Evolutionary conservation across 2,329 filamentous ascomycete species (phyloP).

Genomic region (Emericellopsis cladophorae): DNA sequence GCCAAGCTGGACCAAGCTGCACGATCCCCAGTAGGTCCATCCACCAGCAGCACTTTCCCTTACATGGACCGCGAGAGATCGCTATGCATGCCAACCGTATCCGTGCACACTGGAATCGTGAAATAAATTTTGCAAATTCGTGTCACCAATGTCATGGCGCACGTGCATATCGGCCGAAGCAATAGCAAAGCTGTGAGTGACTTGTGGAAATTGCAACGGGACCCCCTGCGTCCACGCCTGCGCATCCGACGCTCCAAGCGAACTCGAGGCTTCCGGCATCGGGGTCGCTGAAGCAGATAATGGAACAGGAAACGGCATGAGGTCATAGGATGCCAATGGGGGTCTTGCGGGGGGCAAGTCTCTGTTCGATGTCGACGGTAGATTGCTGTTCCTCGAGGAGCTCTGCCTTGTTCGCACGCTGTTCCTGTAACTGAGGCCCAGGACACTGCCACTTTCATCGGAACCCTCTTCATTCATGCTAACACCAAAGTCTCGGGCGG

Average conservation of each 20-base stretch:
- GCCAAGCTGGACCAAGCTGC: no score
- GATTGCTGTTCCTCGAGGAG: slow-evolving; percentile 1
- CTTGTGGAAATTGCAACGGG: not conserved
- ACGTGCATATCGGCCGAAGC: not conserved
- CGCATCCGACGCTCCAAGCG: not conserved
- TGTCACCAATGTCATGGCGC: not conserved
- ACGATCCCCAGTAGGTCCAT: no score
- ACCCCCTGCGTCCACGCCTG: not conserved
- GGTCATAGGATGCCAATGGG: not conserved
- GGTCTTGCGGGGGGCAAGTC: not conserved
- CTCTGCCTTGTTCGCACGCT: slow-evolving; percentile 15
- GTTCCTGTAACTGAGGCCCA: slow-evolving; percentile 12
- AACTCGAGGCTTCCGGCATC: not conserved
- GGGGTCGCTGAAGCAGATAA: not conserved
- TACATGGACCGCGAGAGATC: not conserved
- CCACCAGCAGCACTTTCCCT: not conserved
- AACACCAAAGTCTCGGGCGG: slow-evolving; percentile 20
- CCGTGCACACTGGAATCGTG: not conserved
- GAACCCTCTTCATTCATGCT: slow-evolving; percentile 22
- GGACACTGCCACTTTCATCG: slow-evolving; percentile 21
- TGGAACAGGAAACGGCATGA: not conserved
- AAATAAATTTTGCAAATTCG: not conserved
- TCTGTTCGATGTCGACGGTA: not conserved
- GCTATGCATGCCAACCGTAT: not conserved
- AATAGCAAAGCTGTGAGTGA: not conserved